Base-by-base conservation (phyloP, 306 rosid species). In the Inga oerstediana region DNA sequence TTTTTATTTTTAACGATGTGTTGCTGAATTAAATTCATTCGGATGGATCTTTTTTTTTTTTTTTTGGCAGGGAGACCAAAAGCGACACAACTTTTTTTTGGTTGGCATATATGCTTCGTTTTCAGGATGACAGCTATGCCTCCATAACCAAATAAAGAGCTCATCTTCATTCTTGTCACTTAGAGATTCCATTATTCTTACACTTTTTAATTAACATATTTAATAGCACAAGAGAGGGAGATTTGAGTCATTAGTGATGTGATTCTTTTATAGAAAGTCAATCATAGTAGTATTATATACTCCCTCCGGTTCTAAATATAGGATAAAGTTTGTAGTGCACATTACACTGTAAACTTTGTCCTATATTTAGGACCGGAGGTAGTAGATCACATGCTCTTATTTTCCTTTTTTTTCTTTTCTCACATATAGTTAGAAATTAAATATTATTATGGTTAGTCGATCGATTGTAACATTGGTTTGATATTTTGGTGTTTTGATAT, bases 1-100 rank as follows among this genome's bases (percentile, higher is more conserved):
- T 15, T 54, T 52, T 54, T 52, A 27, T 52, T 52, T 20, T 19
- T 8, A 6, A 58, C 8, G 27, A 58, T n/a, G 24, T 9, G 14
- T 22, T 59, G 66, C 5, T 22, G 30, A 10, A 22, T 62, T 79
- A 14, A 52, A 41, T 74, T 65, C 22, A 61, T 39, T 22, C 16
- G 45, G 12, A 43, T 64, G 71, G 46, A 71, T 77, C 2, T 69
- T 39, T 44, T 66, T n/a, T n/a, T 20, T n/a, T 20, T 54, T 35
- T 35, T 4, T 62, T 12, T 12, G 67, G 78, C 81, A 84, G 87
- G 77, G 24, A 77, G 77, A 83, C 67, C 67, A 37, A 78, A 83
- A 78, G 71, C 15, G 44, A 54, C 49, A 75, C 32, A 34, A 27
- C 65, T 74, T 75, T 79, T 43, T 16, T 66, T 56, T 45, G 8